Evolutionary conservation across 2,329 filamentous ascomycete genomes (phyloP), one percentile per base, ranked within the genome.

Genomic region (Helotiales sp.): DNA sequence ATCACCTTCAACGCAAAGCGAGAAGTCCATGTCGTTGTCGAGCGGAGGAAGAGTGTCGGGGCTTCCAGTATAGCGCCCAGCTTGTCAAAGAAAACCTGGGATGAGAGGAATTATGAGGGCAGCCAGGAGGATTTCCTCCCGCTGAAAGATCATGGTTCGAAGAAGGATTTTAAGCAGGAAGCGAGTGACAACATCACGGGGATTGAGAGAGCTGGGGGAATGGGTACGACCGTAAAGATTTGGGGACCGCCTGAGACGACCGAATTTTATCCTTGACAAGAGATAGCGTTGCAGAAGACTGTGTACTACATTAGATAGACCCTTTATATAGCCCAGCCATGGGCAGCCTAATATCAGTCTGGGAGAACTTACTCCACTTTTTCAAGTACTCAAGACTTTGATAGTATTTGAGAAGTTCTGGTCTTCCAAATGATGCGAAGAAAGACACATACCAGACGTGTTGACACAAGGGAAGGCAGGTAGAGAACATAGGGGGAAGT

Each of bases 11-110:
- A 64, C 15, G 60, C 67, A 63, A 67, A 57, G 43, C 57, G 65
- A 28, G 68, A 70, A 37, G 68, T 70, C 10, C 63, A 68, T 47
- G 62, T 70, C 30, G 26, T 37, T 7, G 65, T 70, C 15, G 68
- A 70, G 40, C 28, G 45, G 40, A 47, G 65, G 55, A 59, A 59
- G 28, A 64, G 62, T 17, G 24, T 45, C 7, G 62, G 22, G 10
- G 20, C 26, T 34, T 30, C 20, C 20, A 64, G 45, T 30, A 37
- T 43, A 28, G 52, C 26, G 13, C 15, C 54, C 3, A 32, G 20
- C 10, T 15, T 30, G 13, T 62, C 22, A 20, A 43, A 2, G 32
- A 30, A 26, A 47, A 54, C 20, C 11, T 50, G 60, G 30, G 60
- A 62, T 43, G 45, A 62, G 20, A 52, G 49, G 47, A 62, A 40